Conservation (phyloP, 371 early-diverging fungal genomes). For the Neoconidiobolus thromboides region DNA sequence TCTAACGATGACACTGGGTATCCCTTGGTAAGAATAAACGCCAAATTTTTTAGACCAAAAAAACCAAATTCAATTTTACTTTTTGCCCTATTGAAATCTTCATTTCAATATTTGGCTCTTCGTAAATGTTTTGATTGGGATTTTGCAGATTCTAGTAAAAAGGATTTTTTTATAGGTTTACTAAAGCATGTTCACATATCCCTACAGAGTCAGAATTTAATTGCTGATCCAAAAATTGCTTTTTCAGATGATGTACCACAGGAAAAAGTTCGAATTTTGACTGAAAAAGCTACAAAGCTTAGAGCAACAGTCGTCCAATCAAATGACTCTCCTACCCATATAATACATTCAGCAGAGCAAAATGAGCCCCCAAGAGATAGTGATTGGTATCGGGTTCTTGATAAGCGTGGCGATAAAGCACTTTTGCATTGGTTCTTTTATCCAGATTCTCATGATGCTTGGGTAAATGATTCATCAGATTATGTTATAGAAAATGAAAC, state of each 20-base stretch:
- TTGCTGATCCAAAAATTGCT: not conserved
- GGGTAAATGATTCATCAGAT: conserved; percentile 44
- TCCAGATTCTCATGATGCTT: conserved; percentile 65
- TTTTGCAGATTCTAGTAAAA: conserved; percentile 19
- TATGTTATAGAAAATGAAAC: conserved; percentile 37
- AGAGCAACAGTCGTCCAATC: conserved; percentile 14
- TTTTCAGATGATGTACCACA: not conserved
- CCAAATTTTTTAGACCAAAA: conserved; percentile 29
- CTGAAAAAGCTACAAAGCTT: conserved; percentile 13
- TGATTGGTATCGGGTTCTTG: conserved; percentile 55
- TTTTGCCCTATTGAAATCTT: conserved; percentile 25
- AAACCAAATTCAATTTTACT: conserved; percentile 17
- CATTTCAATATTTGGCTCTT: conserved; percentile 24
- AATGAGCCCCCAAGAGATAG: conserved; percentile 19
- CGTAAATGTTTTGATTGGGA: conserved; percentile 33
- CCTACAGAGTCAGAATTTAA: not conserved
- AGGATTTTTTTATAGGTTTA: conserved; percentile 9
- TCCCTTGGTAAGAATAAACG: conserved; percentile 27
- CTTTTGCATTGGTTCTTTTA: conserved; percentile 68
- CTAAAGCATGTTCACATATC: not conserved
- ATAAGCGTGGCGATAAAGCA: conserved; percentile 38
- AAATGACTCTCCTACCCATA: conserved; percentile 34
- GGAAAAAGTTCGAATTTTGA: not conserved
- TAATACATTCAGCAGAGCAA: conserved; percentile 17
- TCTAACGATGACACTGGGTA: conserved; percentile 1